Conservation (phyloP, 306 rosid genomes). For the Cucumis sativus region DNA sequence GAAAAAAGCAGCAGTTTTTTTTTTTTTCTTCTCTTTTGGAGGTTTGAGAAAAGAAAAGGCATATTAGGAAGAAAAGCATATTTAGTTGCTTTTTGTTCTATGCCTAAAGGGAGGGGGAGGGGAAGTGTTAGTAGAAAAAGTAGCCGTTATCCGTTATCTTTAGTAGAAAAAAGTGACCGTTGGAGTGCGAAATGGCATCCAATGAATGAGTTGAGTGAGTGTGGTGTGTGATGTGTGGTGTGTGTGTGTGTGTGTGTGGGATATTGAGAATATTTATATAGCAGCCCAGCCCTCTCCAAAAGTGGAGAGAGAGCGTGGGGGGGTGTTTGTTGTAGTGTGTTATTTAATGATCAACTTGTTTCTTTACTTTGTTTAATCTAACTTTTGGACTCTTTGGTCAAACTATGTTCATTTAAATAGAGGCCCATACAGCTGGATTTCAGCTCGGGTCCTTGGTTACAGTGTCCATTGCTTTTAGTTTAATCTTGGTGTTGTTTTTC, state of each 20-base stretch:
- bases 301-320: constrained; percentile 66
- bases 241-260: constrained; percentile 16
- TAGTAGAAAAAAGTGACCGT: constrained; percentile 18
- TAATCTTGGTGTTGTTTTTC: too few species aligned
- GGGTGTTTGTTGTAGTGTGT: neutral
- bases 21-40: neutral
- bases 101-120: neutral
- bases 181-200: constrained; percentile 29
- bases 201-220: constrained; percentile 8
- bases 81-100: neutral
- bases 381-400: constrained; percentile 15
- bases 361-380: constrained; percentile 12
- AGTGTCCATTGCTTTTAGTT: neutral
- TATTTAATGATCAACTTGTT: neutral
- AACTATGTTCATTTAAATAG: neutral
- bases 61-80: neutral
- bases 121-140: constrained; percentile 5
- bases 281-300: constrained; percentile 57
- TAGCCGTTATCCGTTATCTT: constrained; percentile 18
- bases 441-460: neutral
- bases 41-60: neutral
- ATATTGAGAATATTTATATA: constrained; percentile 3
- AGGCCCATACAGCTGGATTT: neutral
- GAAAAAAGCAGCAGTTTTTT: neutral
- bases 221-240: constrained; percentile 19